Evolutionary conservation across 1,284 basidiomycete genomes (phyloP).

Genomic region (Sphagnurus paluster): DNA sequence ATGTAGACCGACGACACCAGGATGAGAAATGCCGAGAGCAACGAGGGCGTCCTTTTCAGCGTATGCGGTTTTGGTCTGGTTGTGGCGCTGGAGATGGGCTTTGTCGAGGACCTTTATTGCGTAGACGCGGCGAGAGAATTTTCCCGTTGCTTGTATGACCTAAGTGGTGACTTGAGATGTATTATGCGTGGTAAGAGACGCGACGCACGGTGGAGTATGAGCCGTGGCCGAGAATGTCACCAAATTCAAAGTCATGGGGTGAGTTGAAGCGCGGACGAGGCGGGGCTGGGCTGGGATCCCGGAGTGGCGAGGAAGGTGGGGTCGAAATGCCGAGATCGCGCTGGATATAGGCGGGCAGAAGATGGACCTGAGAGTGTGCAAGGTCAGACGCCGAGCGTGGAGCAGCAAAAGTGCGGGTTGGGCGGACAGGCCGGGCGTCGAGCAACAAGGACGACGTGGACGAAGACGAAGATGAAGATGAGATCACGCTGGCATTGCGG

Average conservation of each 20-base stretch:
- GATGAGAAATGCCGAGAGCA: slow-evolving; percentile 68
- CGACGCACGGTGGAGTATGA: slow-evolving; percentile 70
- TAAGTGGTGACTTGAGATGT: slow-evolving; percentile 28
- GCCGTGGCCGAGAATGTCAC: slow-evolving; percentile 72
- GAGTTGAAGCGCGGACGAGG: slow-evolving; percentile 41
- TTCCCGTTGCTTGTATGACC: slow-evolving; percentile 62
- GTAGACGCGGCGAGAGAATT: slow-evolving; percentile 60
- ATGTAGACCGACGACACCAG: slow-evolving; percentile 79
- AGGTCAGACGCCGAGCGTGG: slow-evolving; percentile 59
- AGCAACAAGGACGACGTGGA: slow-evolving; percentile 40
- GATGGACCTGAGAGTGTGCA: slow-evolving; percentile 41
- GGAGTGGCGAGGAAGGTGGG: not conserved
- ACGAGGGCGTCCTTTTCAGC: slow-evolving; percentile 43
- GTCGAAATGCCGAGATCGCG: slow-evolving; percentile 45
- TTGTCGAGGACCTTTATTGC: slow-evolving; percentile 82
- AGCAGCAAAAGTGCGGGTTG: slow-evolving; percentile 64
- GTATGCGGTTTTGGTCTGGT: slow-evolving; percentile 35
- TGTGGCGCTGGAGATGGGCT: slow-evolving; percentile 66
- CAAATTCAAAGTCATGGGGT: slow-evolving; percentile 68
- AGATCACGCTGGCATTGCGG: slow-evolving; percentile 76
- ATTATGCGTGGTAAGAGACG: slow-evolving; percentile 25
- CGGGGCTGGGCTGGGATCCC: slow-evolving; percentile 15
- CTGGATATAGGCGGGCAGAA: slow-evolving; percentile 60
- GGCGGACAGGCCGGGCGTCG: slow-evolving; percentile 38
- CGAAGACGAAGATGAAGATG: slow-evolving; percentile 62